Percentiles rank a stretch among this genome's conserved stretches.
phyloP scores from a whole-genome alignment of 2,329 filamentous ascomycete species.

The Colletotrichum neosansevieriae region DNA sequence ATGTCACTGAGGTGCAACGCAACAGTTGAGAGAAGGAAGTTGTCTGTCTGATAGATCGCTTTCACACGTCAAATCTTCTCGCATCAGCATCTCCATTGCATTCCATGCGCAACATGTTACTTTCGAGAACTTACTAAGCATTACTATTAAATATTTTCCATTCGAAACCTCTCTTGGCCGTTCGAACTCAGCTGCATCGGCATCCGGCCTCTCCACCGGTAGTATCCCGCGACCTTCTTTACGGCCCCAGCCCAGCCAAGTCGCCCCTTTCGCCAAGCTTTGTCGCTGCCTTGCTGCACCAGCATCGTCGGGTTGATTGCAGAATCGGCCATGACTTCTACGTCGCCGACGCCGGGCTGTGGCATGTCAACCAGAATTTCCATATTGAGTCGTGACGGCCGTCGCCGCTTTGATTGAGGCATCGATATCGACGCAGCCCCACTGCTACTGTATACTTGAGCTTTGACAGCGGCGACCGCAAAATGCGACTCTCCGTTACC shows the following conservation, averaged over 20 bases:
- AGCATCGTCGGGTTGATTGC: slow-evolving; percentile 45
- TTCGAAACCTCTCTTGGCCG: slow-evolving; percentile 31
- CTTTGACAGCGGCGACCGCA: neutral
- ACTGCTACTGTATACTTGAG: neutral
- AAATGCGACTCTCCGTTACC: slow-evolving; percentile 42
- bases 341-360: slow-evolving; percentile 31
- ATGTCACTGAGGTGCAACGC: too few relatives aligned
- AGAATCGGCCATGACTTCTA: slow-evolving; percentile 40
- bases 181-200: slow-evolving; percentile 32
- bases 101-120: neutral
- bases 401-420: slow-evolving; percentile 7
- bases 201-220: slow-evolving; percentile 41
- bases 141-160: slow-evolving; percentile 28
- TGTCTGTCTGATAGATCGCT: too few relatives aligned
- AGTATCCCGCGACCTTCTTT: slow-evolving; percentile 55
- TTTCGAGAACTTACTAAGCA: neutral
- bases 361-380: slow-evolving; percentile 41
- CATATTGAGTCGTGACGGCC: slow-evolving; percentile 25
- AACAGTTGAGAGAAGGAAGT: too few relatives aligned
- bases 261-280: slow-evolving; percentile 56
- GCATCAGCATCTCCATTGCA: too few relatives aligned
- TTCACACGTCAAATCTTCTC: too few relatives aligned
- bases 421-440: slow-evolving; percentile 47
- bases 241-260: slow-evolving; percentile 62
- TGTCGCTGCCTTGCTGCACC: slow-evolving; percentile 47